Percentiles rank a stretch among this genome's conserved stretches.
phyloP scores from a whole-genome alignment of 306 rosid species.

The Begonia loranthoides region DNA sequence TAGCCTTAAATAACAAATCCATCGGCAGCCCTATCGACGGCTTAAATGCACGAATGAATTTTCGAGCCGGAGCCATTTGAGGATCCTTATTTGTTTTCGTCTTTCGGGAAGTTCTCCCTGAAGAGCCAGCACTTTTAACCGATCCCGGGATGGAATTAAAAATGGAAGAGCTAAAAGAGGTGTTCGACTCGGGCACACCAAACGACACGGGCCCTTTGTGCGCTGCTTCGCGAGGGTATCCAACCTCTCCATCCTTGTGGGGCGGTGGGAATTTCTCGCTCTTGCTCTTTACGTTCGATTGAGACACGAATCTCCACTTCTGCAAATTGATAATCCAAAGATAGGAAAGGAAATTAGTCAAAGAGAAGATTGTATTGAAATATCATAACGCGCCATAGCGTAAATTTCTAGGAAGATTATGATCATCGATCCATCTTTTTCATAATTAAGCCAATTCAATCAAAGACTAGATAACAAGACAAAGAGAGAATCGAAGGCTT shows the following conservation, averaged over 20 bases:
- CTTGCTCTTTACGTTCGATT: constrained; percentile 69
- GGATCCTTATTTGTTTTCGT: constrained; percentile 34
- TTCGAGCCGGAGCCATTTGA: constrained; percentile 46
- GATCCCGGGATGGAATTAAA: constrained; percentile 41
- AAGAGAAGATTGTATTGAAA: neutral
- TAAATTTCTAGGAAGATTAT: neutral
- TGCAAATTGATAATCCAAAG: constrained; percentile 18
- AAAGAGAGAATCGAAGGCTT: constrained; percentile 13
- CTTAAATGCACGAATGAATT: constrained; percentile 51
- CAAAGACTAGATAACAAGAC: neutral
- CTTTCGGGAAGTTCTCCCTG: constrained; percentile 33
- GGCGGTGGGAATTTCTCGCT: constrained; percentile 99
- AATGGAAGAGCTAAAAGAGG: constrained; percentile 44
- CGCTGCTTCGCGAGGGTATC: constrained; percentile 45
- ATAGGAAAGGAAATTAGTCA: neutral
- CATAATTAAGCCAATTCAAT: too few species aligned
- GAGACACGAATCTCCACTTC: constrained; percentile 69
- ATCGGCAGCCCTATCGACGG: constrained; percentile 51
- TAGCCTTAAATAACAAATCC: constrained; percentile 38
- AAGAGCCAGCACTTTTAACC: constrained; percentile 23
- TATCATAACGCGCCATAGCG: neutral
- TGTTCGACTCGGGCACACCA: constrained; percentile 26
- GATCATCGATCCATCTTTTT: too few species aligned
- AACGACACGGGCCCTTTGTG: constrained; percentile 55
- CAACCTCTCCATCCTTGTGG: constrained; percentile 84